Evolutionary conservation across 805 yeast species (phyloP).

Genomic region (Candida ficus): DNA sequence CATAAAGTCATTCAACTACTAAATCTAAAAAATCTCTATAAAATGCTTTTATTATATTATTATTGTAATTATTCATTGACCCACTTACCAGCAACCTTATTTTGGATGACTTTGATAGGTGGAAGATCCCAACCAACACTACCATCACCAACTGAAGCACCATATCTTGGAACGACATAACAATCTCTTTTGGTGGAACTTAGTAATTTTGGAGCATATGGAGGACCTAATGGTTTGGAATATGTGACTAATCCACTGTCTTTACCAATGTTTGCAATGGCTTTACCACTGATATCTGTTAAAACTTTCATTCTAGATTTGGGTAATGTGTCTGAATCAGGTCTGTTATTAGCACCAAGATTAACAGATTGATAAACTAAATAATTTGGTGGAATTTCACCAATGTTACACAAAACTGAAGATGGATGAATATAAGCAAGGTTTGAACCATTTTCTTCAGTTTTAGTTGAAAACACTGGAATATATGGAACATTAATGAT

Average conservation of each 20-base stretch:
- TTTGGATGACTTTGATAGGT: slow-evolving; percentile 69
- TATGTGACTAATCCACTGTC: slow-evolving; percentile 68
- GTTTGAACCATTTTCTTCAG: slow-evolving; percentile 39
- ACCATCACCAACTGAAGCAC: slow-evolving; percentile 78
- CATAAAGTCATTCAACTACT: no score
- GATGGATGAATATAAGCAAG: slow-evolving; percentile 76
- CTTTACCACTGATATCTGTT: slow-evolving; percentile 69
- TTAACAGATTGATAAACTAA: slow-evolving; percentile 70
- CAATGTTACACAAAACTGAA: slow-evolving; percentile 55
- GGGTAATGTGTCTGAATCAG: slow-evolving; percentile 37
- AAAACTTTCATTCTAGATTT: slow-evolving; percentile 65
- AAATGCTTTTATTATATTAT: no score
- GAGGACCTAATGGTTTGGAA: slow-evolving; percentile 89
- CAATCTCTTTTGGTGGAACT: slow-evolving; percentile 71
- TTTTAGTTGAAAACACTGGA: slow-evolving; percentile 40
- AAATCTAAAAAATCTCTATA: no score
- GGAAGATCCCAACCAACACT: slow-evolving; percentile 92
- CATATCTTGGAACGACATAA: slow-evolving; percentile 87
- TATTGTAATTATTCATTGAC: slow-evolving; percentile 29
- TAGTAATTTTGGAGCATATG: slow-evolving; percentile 73
- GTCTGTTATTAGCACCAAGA: slow-evolving; percentile 40
- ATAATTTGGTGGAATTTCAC: slow-evolving; percentile 74
- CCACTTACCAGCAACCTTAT: slow-evolving; percentile 68
- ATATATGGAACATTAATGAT: slow-evolving; percentile 61
- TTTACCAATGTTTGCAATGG: slow-evolving; percentile 73